A percentile compares a stretch with the other conserved stretches of the same genome.
phyloP scores from a whole-genome alignment of 192 early-diverging fungal genomes.

The Coemansia sp. region DNA sequence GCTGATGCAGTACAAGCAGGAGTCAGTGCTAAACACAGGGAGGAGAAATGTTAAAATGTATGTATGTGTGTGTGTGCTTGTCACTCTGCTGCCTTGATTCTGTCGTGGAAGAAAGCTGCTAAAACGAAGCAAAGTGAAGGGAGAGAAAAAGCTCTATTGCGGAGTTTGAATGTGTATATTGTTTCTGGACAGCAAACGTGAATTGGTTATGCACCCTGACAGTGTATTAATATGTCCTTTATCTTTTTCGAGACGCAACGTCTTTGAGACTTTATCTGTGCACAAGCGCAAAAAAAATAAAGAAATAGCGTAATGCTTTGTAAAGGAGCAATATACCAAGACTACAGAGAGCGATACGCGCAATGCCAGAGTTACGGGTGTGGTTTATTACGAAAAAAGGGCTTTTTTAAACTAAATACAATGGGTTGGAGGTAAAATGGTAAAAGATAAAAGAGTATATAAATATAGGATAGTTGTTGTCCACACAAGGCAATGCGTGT shows the following conservation, averaged over 20 bases:
- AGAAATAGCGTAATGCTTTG: neutral
- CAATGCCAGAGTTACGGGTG: neutral
- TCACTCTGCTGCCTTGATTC: too few relatives aligned
- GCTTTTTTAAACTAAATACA: neutral
- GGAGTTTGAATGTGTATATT: slow-evolving; percentile 1
- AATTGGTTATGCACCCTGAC: neutral
- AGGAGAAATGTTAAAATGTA: too few relatives aligned
- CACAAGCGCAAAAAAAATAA: neutral
- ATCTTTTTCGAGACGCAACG: neutral
- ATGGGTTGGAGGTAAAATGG: neutral
- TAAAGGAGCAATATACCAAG: neutral
- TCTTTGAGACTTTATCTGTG: neutral
- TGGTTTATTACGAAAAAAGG: neutral
- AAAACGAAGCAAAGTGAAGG: neutral
- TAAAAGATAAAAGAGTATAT: too few relatives aligned
- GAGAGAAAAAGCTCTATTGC: neutral
- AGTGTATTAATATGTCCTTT: neutral
- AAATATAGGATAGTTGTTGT: neutral
- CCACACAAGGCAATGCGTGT: neutral
- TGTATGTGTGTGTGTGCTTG: too few relatives aligned
- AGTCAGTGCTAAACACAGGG: neutral
- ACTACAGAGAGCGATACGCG: neutral
- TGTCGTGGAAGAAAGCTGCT: too few relatives aligned
- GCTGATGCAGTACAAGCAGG: neutral
- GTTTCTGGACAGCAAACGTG: neutral